Percentiles rank a stretch among this genome's conserved stretches.
phyloP scores from a whole-genome alignment of 192 early-diverging fungal genomes.

The Linnemannia exigua region DNA sequence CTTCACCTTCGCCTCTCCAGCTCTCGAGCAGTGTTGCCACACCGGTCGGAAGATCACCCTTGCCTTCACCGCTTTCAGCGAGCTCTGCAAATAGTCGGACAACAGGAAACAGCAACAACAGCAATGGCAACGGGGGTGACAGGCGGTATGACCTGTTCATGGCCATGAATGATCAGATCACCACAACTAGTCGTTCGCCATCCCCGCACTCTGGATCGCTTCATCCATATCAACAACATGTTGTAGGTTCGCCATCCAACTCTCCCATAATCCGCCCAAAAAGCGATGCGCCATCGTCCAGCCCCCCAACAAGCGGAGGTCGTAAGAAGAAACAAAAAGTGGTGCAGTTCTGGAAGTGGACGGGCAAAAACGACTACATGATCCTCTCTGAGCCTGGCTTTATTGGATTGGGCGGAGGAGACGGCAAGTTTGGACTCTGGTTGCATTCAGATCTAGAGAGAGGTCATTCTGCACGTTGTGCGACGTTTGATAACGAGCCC shows the following conservation, averaged over 20 bases:
- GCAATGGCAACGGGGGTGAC: constrained; percentile 10
- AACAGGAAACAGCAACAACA: constrained; percentile 9
- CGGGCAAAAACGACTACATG: constrained; percentile 87
- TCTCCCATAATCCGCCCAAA: constrained; percentile 19
- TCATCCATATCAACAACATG: neutral
- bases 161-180: constrained; percentile 39
- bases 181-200: constrained; percentile 15
- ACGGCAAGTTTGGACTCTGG: constrained; percentile 84
- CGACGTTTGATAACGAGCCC: constrained; percentile 83
- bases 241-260: neutral
- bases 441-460: constrained; percentile 77
- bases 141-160: constrained; percentile 27
- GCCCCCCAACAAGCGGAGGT: constrained; percentile 1
- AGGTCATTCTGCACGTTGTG: constrained; percentile 77
- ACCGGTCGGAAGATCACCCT: constrained; percentile 28
- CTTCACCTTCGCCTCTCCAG: constrained; percentile 46
- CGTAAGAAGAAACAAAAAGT: constrained; percentile 45
- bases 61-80: constrained; percentile 4
- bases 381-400: constrained; percentile 80
- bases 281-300: neutral
- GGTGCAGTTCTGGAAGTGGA: constrained; percentile 73
- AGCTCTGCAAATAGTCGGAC: neutral
- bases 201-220: constrained; percentile 12
- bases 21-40: constrained; percentile 29
- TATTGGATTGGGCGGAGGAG: constrained; percentile 83